Evolutionary conservation across 106 monocot genomes (phyloP).

Genomic region (Narthecium ossifragum): DNA sequence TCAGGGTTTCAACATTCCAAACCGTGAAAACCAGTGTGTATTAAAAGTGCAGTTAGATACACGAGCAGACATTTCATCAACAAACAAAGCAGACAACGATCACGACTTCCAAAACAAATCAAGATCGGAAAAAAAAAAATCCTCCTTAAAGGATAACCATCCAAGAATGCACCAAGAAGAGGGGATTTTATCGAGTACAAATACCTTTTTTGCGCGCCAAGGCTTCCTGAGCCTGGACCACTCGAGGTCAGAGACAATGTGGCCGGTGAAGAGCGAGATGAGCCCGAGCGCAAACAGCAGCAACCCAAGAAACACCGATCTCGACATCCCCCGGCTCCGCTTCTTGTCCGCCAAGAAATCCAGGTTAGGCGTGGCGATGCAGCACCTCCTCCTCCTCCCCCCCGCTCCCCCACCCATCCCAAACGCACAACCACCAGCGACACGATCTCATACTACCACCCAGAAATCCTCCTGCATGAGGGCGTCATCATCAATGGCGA

Average conservation of each 20-base stretch:
- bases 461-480: too few species aligned
- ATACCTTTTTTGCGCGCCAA: conserved; percentile 48
- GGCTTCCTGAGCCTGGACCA: conserved; percentile 55
- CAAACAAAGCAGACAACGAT: too few species aligned
- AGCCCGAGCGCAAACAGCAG: conserved; percentile 70
- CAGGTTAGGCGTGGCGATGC: not conserved
- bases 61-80: too few species aligned
- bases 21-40: too few species aligned
- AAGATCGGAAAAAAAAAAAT: too few species aligned
- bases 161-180: too few species aligned
- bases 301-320: conserved; percentile 41
- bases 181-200: too few species aligned
- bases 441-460: not conserved
- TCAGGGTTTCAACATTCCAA: too few species aligned
- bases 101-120: too few species aligned
- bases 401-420: not conserved
- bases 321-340: conserved; percentile 1
- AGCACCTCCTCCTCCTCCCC: not conserved
- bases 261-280: conserved; percentile 77
- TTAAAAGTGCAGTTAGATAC: too few species aligned
- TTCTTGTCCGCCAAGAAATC: not conserved
- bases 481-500: too few species aligned
- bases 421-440: not conserved
- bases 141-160: too few species aligned
- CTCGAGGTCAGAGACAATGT: conserved; percentile 66